A percentile compares a stretch with the other conserved stretches of the same genome.
Evolutionary conservation across 1,284 basidiomycete genomes (phyloP).

Genomic region (Uromyces viciae-fabae): DNA sequence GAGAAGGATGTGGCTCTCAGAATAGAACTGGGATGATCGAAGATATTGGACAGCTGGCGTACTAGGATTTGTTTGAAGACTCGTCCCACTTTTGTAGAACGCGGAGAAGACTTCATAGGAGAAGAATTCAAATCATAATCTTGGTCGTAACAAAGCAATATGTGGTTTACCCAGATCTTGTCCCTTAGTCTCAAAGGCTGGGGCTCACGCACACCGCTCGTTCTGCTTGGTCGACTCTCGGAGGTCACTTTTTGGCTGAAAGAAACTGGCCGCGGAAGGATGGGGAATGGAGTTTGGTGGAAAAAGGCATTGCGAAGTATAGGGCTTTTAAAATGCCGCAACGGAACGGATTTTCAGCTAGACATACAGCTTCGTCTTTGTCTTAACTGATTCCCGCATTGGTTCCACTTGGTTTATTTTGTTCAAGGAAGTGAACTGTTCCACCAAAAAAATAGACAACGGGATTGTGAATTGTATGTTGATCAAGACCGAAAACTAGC

Average conservation of each 20-base stretch:
- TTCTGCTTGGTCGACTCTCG: conserved; percentile 10
- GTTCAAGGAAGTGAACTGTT: too few species aligned
- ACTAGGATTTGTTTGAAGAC: not conserved
- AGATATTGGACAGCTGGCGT: conserved; percentile 1
- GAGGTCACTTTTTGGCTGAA: not conserved
- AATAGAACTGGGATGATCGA: not conserved
- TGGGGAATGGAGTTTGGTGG: conserved; percentile 22
- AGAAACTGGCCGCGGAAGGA: conserved; percentile 31
- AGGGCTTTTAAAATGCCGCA: conserved; percentile 6
- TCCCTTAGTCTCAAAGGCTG: not conserved
- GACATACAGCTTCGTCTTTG: conserved; percentile 28
- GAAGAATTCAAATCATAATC: not conserved
- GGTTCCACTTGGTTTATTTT: too few species aligned
- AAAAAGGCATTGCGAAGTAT: conserved; percentile 15
- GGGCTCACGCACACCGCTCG: not conserved
- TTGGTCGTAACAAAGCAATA: not conserved
- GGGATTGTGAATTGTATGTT: conserved; percentile 21
- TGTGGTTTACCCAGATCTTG: conserved; percentile 1
- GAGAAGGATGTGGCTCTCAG: not conserved
- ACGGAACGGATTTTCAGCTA: conserved; percentile 24
- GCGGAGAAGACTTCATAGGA: conserved; percentile 25
- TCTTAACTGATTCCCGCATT: too few species aligned
- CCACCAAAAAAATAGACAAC: too few species aligned
- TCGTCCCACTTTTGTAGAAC: conserved; percentile 11
- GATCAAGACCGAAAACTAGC: not conserved